Percentiles rank a stretch among this genome's conserved stretches.
Evolutionary conservation across 2,329 filamentous ascomycete genomes (phyloP).

Genomic region (Aureobasidium sp.): DNA sequence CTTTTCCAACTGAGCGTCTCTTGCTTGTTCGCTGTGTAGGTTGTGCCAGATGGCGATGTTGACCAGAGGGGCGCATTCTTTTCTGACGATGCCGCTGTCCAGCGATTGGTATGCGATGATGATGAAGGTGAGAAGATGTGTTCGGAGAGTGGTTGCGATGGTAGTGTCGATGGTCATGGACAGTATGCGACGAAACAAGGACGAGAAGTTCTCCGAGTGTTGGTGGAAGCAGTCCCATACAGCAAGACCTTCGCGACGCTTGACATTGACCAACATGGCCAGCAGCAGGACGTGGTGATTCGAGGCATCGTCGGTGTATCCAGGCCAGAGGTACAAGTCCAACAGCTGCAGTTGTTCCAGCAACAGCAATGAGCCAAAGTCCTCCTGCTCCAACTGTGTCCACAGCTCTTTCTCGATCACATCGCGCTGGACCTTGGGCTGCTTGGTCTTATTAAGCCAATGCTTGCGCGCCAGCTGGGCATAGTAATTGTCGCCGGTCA

Average conservation of each 20-base stretch:
- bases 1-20: constrained; percentile 65
- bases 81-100: constrained; percentile 79
- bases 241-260: constrained; percentile 75
- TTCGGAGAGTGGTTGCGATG: constrained; percentile 45
- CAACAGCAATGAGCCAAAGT: constrained; percentile 68
- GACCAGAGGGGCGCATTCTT: constrained; percentile 91
- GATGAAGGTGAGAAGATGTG: constrained; percentile 80
- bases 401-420: constrained; percentile 82
- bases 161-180: constrained; percentile 62
- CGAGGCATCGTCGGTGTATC: constrained; percentile 77
- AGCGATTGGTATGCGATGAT: constrained; percentile 90
- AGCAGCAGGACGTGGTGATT: constrained; percentile 88
- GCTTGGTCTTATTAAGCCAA: constrained; percentile 64
- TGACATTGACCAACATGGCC: constrained; percentile 76
- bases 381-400: constrained; percentile 75
- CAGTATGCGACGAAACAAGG: constrained; percentile 78
- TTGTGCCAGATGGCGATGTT: constrained; percentile 96
- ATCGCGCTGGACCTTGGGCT: constrained; percentile 64
- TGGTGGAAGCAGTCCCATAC: constrained; percentile 78
- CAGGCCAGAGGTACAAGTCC: constrained; percentile 93
- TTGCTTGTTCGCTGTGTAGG: constrained; percentile 64
- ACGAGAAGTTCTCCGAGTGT: constrained; percentile 73
- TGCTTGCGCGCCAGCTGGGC: constrained; percentile 68
- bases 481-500: constrained; percentile 59
- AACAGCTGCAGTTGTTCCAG: constrained; percentile 86